Evolutionary conservation across 2,329 filamentous ascomycete species (phyloP), one percentile per base, ranked within the genome.

Genomic region (Tolypocladium paradoxum): DNA sequence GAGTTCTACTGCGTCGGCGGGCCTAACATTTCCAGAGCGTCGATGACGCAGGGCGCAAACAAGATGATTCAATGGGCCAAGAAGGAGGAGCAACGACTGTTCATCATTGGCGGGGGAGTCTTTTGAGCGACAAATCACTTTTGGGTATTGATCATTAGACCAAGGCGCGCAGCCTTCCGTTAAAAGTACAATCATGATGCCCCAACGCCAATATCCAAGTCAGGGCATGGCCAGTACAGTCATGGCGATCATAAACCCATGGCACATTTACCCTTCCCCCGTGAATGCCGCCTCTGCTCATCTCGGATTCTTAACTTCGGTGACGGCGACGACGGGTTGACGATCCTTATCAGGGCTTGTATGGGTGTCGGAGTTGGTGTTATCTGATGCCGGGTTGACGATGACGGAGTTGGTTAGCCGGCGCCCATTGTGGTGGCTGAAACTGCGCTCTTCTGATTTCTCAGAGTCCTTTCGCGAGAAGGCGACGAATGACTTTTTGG

Each of bases 81-180:
- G 65, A 79, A 84, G 59, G 93, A 99, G 70, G 92, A 97, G 69
- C 91, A 97, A 70, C 78, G 93, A 54, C 74, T 97, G 6, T 99
- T 99, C 65, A 96, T 99, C 55, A 93, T 99, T 65, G 93, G 93
- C 1, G 95, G 93, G n/a, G 93, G 91, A 45, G 92, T 97, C 60
- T 87, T 86, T 62, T 84, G 58, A 68, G 47, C 22, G 33, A 20
- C 12, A 33, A 18, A 14, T 5, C 36, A 35, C 6, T 46, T 14
- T 35, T 20, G 49, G 47, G 46, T 40, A 54, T 52, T 49, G 0
- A 50, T 52, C n/a, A 48, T 54, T 49, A 51, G n/a, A 24, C 22
- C n/a, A 2, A 5, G 49, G 36, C 22, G 16, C 35, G 9, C 14
- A 46, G 53, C 38, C 20, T 20, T 29, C 9, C 48, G n/a, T 31